Conservation (phyloP, 2,329 filamentous ascomycete genomes). For the Aspergillus sp. region DNA sequence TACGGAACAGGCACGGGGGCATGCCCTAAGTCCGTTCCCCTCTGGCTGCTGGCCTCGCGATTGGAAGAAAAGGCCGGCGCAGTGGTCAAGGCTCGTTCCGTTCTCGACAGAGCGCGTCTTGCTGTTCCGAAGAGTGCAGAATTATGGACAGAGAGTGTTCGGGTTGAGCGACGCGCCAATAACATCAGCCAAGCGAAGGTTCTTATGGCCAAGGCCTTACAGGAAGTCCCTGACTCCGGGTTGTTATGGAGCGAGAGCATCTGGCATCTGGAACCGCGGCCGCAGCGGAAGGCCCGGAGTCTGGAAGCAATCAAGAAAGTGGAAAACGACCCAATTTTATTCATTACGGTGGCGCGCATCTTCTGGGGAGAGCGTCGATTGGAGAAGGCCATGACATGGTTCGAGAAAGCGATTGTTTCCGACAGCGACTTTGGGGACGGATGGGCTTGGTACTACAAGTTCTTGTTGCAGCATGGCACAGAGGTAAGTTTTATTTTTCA, state of each 20-base stretch:
- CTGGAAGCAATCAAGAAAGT: slow-evolving; percentile 96
- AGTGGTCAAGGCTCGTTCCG: slow-evolving; percentile 83
- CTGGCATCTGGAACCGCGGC: slow-evolving; percentile 84
- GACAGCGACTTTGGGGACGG: slow-evolving; percentile 83
- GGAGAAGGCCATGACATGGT: slow-evolving; percentile 94
- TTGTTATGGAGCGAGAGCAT: slow-evolving; percentile 91
- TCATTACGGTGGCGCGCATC: slow-evolving; percentile 85
- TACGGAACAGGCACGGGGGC: slow-evolving; percentile 83
- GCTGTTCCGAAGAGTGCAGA: slow-evolving; percentile 76
- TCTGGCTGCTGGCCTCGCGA: slow-evolving; percentile 83
- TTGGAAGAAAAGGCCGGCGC: slow-evolving; percentile 79
- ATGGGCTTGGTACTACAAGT: slow-evolving; percentile 98
- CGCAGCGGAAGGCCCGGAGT: slow-evolving; percentile 82
- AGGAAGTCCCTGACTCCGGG: slow-evolving; percentile 81
- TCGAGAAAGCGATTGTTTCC: slow-evolving; percentile 85
- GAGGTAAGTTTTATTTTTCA: slow-evolving; percentile 40
- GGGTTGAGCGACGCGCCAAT: slow-evolving; percentile 79
- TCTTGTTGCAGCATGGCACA: slow-evolving; percentile 83
- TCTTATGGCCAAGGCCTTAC: slow-evolving; percentile 85
- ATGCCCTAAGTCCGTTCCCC: slow-evolving; percentile 70
- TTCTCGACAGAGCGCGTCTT: slow-evolving; percentile 83
- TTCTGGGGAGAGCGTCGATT: slow-evolving; percentile 91
- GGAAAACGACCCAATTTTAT: slow-evolving; percentile 80
- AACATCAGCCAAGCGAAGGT: slow-evolving; percentile 78
- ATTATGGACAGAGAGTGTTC: slow-evolving; percentile 88